Evolutionary conservation across 1,284 basidiomycete genomes (phyloP), one percentile per base, ranked within the genome.

Genomic region (Polyporus tsugae): DNA sequence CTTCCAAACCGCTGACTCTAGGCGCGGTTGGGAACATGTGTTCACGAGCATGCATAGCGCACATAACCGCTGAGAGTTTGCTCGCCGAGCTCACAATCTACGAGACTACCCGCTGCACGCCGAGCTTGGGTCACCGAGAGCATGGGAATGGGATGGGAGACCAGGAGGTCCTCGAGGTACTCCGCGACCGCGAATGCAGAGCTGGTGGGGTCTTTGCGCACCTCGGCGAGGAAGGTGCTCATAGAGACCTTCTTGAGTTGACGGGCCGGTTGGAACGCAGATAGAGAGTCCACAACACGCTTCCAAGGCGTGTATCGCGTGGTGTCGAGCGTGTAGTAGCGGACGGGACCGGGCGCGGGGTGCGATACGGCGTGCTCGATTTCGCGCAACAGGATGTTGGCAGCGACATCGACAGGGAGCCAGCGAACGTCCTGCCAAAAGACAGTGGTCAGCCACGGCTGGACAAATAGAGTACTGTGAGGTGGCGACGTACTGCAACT

Each of bases 261-360:
- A 13, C 29, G 10, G 4, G 39, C 36, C 0, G 38, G 9, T 2
- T 49, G 22, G 25, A 62, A 57, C 11, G 49, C 52, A 5, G 36
- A 38, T 39, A 62, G 65, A 17, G 65, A 39, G 52, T 33, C 29
- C 10, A 57, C 59, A 41, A 66, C 60, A 25, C 60, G 60, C 52
- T 60, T 33, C 65, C 65, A 66, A 4, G 65, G 65, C 9, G 60
- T 66, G 17, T 19, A 29, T 2, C 25, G 41, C 33, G 52, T 60
- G 60, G 60, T 66, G 52, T 62, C 65, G 65, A 66, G 65, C 39
- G 65, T 55, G 41, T 66, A 66, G 60, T 62, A 66, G 2, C 59
- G 60, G 17, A 62, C 6, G 17, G 65, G 65, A 9, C 65, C 41
- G 1, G 65, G 60, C 49, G 33, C 49, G 29, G 59, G 38, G n/a